phyloP scores from a whole-genome alignment of 139 green algal species.

The Nannochloris sp. region DNA sequence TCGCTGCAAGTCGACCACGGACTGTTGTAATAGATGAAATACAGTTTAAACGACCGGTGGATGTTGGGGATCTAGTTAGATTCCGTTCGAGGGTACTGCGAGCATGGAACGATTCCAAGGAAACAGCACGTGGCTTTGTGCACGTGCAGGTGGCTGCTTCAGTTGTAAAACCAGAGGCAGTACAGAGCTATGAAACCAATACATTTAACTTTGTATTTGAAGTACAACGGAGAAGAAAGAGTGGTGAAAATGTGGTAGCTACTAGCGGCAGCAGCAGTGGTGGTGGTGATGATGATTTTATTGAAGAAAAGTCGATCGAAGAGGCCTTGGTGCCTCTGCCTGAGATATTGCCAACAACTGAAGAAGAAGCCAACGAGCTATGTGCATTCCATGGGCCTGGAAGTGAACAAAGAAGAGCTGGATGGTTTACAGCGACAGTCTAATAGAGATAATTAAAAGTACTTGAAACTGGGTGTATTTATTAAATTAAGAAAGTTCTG shows the following conservation, averaged over 20 bases:
- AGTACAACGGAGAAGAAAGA: not conserved
- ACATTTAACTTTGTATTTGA: slow-evolving; percentile 47
- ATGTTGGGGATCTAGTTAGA: slow-evolving; percentile 70
- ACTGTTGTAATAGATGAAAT: slow-evolving; percentile 43
- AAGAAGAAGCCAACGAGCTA: slow-evolving; percentile 4
- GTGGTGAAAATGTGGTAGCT: too few species aligned
- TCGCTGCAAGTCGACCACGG: slow-evolving; percentile 49
- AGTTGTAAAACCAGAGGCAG: slow-evolving; percentile 46
- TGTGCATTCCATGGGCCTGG: not conserved
- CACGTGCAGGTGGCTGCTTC: slow-evolving; percentile 45
- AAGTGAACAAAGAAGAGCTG: too few species aligned
- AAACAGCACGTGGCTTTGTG: slow-evolving; percentile 14
- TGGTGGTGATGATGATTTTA: too few species aligned
- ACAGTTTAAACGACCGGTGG: slow-evolving; percentile 55
- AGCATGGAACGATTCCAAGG: not conserved
- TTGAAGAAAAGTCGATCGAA: too few species aligned
- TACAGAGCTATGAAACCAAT: slow-evolving; percentile 41
- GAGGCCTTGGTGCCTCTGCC: not conserved
- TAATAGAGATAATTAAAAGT: not conserved
- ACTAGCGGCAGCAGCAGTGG: too few species aligned
- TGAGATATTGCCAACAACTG: slow-evolving; percentile 21
- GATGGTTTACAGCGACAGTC: not conserved
- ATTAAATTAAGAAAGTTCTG: too few species aligned
- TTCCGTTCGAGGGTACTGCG: slow-evolving; percentile 53
- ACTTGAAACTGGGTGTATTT: too few species aligned